Evolutionary conservation across 2,329 filamentous ascomycete species (phyloP).

Genomic region (Pestalotiopsis sp.): DNA sequence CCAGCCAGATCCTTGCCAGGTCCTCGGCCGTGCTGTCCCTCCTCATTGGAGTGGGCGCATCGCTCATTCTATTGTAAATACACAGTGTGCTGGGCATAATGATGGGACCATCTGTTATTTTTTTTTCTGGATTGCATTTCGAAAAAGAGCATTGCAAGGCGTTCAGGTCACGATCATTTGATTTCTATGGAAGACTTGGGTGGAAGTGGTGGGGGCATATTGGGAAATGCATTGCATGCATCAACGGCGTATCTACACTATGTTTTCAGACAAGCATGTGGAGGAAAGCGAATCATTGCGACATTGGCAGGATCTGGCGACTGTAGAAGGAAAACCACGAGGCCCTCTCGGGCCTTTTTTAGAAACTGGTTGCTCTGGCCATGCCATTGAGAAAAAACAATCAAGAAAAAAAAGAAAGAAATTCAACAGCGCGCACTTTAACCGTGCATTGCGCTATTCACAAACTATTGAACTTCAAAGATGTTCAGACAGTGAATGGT

Average conservation of each 20-base stretch:
- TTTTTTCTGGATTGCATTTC: neutral
- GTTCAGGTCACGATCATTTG: slow-evolving; percentile 4
- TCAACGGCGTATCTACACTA: neutral
- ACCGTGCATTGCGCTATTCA: neutral
- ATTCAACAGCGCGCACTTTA: neutral
- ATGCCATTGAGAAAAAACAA: neutral
- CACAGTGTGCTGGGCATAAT: neutral
- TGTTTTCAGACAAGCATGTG: neutral
- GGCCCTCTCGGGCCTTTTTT: neutral
- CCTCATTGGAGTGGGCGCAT: slow-evolving; percentile 7
- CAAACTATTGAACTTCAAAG: neutral
- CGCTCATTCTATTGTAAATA: slow-evolving; percentile 8
- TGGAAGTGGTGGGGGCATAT: neutral
- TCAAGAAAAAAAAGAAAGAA: neutral
- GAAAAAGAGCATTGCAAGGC: slow-evolving; percentile 8
- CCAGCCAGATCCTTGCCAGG: neutral
- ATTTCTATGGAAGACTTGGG: neutral
- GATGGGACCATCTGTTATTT: neutral
- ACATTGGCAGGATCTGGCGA: neutral
- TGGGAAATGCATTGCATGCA: slow-evolving; percentile 1
- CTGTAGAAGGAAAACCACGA: neutral
- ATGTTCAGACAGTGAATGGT: neutral
- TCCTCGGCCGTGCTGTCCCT: neutral
- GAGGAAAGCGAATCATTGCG: neutral
- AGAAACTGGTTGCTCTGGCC: neutral